Evolutionary conservation across 164 flowering plant species (phyloP).

Genomic region (Dillenia turbinata): DNA sequence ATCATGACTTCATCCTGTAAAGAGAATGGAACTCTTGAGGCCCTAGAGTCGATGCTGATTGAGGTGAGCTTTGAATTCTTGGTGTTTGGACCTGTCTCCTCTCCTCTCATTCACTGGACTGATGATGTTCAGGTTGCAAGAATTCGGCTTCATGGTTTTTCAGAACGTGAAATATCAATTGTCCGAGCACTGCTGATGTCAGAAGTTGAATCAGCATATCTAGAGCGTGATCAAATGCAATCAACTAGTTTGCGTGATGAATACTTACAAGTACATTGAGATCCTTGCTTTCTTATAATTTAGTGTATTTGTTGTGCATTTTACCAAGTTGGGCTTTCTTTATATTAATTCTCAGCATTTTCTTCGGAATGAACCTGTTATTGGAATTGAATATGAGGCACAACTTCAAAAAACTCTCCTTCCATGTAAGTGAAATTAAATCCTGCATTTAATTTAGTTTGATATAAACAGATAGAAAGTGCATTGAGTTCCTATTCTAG

Average conservation of each 20-base stretch:
- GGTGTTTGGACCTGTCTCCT: not conserved
- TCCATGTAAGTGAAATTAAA: conserved; percentile 60
- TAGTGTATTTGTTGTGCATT: not conserved
- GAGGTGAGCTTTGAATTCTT: conserved; percentile 48
- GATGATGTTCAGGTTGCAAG: conserved; percentile 67
- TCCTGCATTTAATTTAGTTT: no score
- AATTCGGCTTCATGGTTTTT: conserved; percentile 81
- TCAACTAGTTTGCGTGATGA: conserved; percentile 85
- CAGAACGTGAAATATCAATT: conserved; percentile 79
- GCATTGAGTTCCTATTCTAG: no score
- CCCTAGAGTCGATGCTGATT: conserved; percentile 81
- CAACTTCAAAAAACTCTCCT: conserved; percentile 80
- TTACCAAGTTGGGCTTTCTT: not conserved
- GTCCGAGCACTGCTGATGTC: conserved; percentile 81
- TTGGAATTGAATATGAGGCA: conserved; percentile 90
- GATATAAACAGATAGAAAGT: no score
- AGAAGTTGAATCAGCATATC: conserved; percentile 92
- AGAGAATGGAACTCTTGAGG: conserved; percentile 73
- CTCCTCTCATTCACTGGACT: not conserved
- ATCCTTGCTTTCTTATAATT: conserved; percentile 2
- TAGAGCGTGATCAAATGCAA: conserved; percentile 94
- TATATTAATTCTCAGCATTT: conserved; percentile 56
- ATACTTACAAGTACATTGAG: conserved; percentile 61
- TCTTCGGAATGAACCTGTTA: conserved; percentile 76
- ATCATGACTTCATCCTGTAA: conserved; percentile 87